phyloP scores from a whole-genome alignment of 345 rosid species.

The Aquilaria yunnanensis region DNA sequence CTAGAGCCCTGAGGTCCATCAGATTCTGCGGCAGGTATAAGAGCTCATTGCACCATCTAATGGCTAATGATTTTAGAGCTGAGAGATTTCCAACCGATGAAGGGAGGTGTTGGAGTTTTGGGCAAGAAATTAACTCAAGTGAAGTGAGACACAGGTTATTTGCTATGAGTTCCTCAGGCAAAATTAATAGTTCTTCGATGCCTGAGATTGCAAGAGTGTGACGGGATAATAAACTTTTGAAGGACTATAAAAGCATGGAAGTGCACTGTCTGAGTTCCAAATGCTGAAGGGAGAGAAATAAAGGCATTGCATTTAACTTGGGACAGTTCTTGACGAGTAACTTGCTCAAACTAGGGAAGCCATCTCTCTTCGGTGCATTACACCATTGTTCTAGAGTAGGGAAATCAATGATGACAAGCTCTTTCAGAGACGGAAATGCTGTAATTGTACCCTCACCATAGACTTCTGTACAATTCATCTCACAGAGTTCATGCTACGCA shows the following conservation, averaged over 20 bases:
- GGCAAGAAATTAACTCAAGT: conserved; percentile 15
- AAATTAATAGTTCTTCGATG: neutral
- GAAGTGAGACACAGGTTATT: conserved; percentile 4
- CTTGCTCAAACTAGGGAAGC: conserved; percentile 17
- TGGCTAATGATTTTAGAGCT: conserved; percentile 16
- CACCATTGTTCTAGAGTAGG: conserved; percentile 19
- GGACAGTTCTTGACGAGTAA: conserved; percentile 14
- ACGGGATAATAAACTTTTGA: conserved; percentile 5
- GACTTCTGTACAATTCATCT: conserved; percentile 15
- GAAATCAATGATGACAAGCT: conserved; percentile 10
- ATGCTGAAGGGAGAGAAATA: conserved; percentile 15
- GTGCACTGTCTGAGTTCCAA: conserved; percentile 15
- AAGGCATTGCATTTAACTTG: conserved; percentile 18
- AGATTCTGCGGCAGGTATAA: conserved; percentile 11
- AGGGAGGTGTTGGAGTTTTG: conserved; percentile 7
- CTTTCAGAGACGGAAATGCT: conserved; percentile 15
- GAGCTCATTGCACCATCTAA: conserved; percentile 15
- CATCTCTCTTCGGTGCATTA: conserved; percentile 11
- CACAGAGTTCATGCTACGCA: conserved; percentile 15
- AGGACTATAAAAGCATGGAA: conserved; percentile 12
- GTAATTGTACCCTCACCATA: conserved; percentile 10
- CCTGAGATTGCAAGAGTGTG: conserved; percentile 14
- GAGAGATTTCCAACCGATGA: neutral
- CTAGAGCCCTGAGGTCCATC: conserved; percentile 12
- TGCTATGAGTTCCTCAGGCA: neutral